phyloP scores from a whole-genome alignment of 768 basidiomycete species.

The Hygrophorus pudorinus region DNA sequence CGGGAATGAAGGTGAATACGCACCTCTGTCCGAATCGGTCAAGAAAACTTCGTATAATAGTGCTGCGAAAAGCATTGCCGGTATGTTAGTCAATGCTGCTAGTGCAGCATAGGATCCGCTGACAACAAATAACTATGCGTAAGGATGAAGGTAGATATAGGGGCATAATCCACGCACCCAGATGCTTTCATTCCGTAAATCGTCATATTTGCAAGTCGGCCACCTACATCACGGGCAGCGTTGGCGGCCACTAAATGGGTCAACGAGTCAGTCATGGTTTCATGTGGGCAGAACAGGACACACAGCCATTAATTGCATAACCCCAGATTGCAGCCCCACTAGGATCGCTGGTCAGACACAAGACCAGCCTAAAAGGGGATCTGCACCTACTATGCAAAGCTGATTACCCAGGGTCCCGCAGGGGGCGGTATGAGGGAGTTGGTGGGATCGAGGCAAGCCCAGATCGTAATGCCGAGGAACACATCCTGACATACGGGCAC shows the following conservation, averaged over 20 bases:
- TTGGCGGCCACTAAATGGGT: conserved; percentile 44
- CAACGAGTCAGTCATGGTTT: not conserved
- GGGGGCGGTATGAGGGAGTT: conserved; percentile 48
- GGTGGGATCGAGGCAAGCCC: conserved; percentile 46
- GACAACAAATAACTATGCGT: conserved; percentile 28
- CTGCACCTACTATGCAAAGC: conserved; percentile 44
- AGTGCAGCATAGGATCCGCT: conserved; percentile 54
- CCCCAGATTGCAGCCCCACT: conserved; percentile 56
- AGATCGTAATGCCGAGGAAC: conserved; percentile 40
- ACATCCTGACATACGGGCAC: conserved; percentile 24
- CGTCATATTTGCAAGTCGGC: conserved; percentile 48
- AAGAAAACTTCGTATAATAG: conserved; percentile 48
- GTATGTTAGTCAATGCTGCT: conserved; percentile 55
- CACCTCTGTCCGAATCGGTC: conserved; percentile 49
- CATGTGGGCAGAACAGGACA: conserved; percentile 10
- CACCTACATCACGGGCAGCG: conserved; percentile 59
- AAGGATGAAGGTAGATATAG: not conserved
- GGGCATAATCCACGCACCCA: conserved; percentile 13
- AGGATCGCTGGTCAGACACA: not conserved
- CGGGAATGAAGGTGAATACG: conserved; percentile 10
- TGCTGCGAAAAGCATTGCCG: conserved; percentile 46
- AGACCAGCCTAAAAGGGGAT: not conserved
- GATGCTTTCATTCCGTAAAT: conserved; percentile 42
- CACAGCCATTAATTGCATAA: conserved; percentile 40
- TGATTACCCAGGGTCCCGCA: conserved; percentile 40